Evolutionary conservation across 73 alveolate species (phyloP), one percentile per base, ranked within the genome.

Genomic region (Uronychia binucleata): DNA sequence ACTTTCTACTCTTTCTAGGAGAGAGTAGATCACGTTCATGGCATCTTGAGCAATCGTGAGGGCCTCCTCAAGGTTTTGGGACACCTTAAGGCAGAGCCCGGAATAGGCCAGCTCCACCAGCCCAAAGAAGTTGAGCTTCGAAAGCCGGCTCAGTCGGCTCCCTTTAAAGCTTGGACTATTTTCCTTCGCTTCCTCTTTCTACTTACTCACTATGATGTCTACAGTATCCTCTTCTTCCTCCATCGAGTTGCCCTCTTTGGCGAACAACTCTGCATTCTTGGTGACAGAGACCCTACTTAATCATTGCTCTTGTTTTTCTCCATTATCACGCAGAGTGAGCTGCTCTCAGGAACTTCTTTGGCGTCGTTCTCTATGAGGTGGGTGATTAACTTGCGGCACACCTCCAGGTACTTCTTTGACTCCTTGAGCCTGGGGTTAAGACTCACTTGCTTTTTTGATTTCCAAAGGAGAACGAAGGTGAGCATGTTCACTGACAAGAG

Each of bases 21-120:
- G 67, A 11, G 67, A 46, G 67, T 46, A 46, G 19, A 46, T 46
- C 67, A 46, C 67, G 19, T 46, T 46, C n/a, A 19, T 46, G 5
- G 67, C 67, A 46, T 46, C 67, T 46, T 46, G 67, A 46, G 67
- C 67, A 46, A 46, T 46, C 19, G 67, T 46, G n/a, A 46, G 67
- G 19, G 67, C 67, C 19, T 46, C 67, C 19, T 46, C 67, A 46
- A 46, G 5, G 19, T 46, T 46, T 46, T 46, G 67, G 5, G 67
- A 46, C 5, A 46, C 19, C 19, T 46, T 46, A 11, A 46, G 19
- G 67, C 67, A 46, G 19, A 46, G 67, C 5, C n/a, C 67, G 19
- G 67, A 46, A 19, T 46, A 46, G 5, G 67, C 67, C 19, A 46
- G 67, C 67, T 46, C 67, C 19, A 46, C 67, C 19, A 46, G 67